Base-by-base conservation (phyloP, 1,284 basidiomycete species). In the Cerioporus squamosus region DNA sequence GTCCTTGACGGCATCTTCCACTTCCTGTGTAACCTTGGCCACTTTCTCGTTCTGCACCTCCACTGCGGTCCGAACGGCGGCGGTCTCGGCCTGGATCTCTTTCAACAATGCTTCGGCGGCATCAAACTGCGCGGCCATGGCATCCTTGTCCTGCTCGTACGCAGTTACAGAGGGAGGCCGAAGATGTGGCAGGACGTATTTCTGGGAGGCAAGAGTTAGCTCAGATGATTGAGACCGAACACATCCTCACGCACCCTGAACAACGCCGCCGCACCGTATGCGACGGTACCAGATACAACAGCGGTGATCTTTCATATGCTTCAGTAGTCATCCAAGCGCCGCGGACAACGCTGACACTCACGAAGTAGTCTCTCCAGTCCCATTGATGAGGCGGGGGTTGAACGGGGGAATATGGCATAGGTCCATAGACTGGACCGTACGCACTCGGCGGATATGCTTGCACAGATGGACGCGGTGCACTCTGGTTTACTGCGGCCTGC, bases 341-440 rank as follows among this genome's bases (percentile, higher is more conserved):
- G 24, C 3, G 48, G 7, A n/a, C 23, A 39, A 22, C n/a, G 0
- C n/a, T 6, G 36, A 23, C 5, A 76, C 92, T 73, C 70, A 95
- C 94, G 74, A 97, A 98, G 73, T 96, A 93, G 75, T 98, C 95
- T 60, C 95, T 81, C 95, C 95, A 98, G 74, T 97, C 95, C 80
- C 88, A 88, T 54, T 80, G 81, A n/a, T n/a, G n/a, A 18, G 72
- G 62, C 33, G 74, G 70, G 52, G 78, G 77, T 60, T 76, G 74
- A 57, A 51, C 54, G 12, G 72, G 70, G 40, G 74, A 63, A 67
- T 83, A 84, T 2, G 76, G 74, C 39, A 76, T 63, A 24, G 77
- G 75, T 2, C 72, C 76, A 70, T 85, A 86, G 2, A 70, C 66
- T 26, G 76, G 70, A 22, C 71, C 68, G 54, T 80, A 77, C 17